These are phyloP conservation scores for Arabidopsis arenosa DNA, from an alignment of 345 rosid genomes.

Conservation along the genomic window DNA sequence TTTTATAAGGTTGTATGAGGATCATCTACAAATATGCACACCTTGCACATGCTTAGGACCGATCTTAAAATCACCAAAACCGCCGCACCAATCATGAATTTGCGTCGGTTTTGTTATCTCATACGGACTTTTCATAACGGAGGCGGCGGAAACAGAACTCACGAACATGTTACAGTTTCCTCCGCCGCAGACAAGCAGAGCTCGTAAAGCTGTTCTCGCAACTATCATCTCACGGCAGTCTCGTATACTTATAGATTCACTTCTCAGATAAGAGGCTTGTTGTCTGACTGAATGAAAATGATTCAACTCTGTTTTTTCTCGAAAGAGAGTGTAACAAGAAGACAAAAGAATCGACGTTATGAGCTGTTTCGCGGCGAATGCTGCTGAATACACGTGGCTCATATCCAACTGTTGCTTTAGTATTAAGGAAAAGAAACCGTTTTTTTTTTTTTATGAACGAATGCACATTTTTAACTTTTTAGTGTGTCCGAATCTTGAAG, in stretches of 20 bases:
- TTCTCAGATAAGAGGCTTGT: neutral
- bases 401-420: neutral
- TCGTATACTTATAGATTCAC: neutral
- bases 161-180: conserved; percentile 4
- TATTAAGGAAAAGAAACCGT: neutral
- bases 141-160: conserved; percentile 23
- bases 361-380: conserved; percentile 27
- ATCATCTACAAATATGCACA: neutral
- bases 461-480: neutral
- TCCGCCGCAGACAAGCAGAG: conserved; percentile 35
- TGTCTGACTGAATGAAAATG: neutral
- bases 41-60: conserved; percentile 6
- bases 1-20: neutral
- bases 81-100: conserved; percentile 5
- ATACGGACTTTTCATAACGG: neutral
- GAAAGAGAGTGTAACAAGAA: neutral
- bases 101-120: conserved; percentile 5
- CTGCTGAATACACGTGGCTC: conserved; percentile 20
- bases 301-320: neutral
- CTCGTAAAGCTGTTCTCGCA: conserved; percentile 40
- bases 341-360: neutral
- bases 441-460: neutral
- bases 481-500: conserved; percentile 23
- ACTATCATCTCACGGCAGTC: conserved; percentile 44
- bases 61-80: conserved; percentile 17